Percentiles rank a stretch among this genome's conserved stretches.
phyloP scores from a whole-genome alignment of 148 eudicot species.

The Bassia scoparia region DNA sequence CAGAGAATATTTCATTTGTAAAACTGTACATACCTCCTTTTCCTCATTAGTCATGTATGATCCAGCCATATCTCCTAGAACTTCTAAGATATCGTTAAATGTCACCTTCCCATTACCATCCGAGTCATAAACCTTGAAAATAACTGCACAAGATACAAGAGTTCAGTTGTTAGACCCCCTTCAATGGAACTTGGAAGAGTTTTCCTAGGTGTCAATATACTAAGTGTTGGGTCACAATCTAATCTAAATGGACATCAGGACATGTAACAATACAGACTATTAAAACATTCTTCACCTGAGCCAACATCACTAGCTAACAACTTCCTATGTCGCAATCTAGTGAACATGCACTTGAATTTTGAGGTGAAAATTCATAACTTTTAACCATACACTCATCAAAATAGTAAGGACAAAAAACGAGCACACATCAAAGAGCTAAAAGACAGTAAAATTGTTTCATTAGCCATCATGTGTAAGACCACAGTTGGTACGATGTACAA shows the following conservation, averaged over 20 bases:
- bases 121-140: constrained; percentile 82
- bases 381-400: no score
- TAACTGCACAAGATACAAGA: constrained; percentile 40
- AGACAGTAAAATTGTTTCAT: no score
- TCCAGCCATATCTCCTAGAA: constrained; percentile 77
- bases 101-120: constrained; percentile 88
- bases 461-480: no score
- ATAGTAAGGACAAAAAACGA: no score
- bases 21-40: constrained; percentile 60
- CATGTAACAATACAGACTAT: not conserved
- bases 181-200: not conserved
- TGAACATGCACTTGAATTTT: no score
- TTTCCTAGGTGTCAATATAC: not conserved
- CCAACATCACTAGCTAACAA: no score
- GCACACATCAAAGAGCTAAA: no score
- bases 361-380: no score
- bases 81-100: constrained; percentile 66
- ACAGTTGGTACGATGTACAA: no score
- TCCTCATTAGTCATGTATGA: constrained; percentile 80
- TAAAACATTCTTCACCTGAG: not conserved
- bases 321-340: no score
- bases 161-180: not conserved
- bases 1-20: not conserved
- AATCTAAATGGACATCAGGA: not conserved
- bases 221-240: not conserved